Evolutionary conservation across 2,329 filamentous ascomycete genomes (phyloP).

Genomic region (Fusarium pilosicola): DNA sequence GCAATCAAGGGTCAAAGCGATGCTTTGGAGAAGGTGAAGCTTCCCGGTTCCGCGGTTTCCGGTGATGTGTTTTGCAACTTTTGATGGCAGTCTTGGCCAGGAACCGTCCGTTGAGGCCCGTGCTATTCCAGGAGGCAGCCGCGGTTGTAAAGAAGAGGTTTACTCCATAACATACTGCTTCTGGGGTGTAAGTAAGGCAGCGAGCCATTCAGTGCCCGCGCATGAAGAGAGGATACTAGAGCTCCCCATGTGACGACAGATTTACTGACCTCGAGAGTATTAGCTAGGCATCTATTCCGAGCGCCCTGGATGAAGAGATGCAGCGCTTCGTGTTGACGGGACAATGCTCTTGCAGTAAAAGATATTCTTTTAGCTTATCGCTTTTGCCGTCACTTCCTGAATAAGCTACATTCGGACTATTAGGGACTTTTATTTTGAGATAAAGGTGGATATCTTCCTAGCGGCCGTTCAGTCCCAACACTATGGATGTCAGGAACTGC

Average conservation of each 20-base stretch:
- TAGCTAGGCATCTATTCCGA: neutral
- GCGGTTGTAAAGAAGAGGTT: neutral
- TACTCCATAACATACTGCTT: neutral
- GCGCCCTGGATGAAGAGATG: neutral
- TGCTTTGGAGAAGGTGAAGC: accelerated
- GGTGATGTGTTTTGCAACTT: no score
- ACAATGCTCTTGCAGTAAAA: accelerated
- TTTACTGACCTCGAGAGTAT: neutral
- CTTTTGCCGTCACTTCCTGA: accelerated
- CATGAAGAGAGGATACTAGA: accelerated
- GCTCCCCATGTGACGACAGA: neutral
- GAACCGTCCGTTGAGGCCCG: accelerated
- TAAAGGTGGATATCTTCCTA: neutral
- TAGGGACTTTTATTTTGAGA: accelerated
- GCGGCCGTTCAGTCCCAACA: neutral
- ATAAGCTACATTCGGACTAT: neutral
- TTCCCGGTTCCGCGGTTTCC: neutral
- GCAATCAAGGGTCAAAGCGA: neutral
- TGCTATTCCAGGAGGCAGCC: no score
- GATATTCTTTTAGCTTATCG: accelerated
- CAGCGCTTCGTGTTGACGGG: accelerated
- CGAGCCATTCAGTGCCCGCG: neutral
- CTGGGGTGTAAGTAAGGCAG: no score
- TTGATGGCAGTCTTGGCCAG: neutral
- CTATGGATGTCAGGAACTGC: neutral